phyloP scores from a whole-genome alignment of 176 grass and related monocot genomes.

The Secale cereale region DNA sequence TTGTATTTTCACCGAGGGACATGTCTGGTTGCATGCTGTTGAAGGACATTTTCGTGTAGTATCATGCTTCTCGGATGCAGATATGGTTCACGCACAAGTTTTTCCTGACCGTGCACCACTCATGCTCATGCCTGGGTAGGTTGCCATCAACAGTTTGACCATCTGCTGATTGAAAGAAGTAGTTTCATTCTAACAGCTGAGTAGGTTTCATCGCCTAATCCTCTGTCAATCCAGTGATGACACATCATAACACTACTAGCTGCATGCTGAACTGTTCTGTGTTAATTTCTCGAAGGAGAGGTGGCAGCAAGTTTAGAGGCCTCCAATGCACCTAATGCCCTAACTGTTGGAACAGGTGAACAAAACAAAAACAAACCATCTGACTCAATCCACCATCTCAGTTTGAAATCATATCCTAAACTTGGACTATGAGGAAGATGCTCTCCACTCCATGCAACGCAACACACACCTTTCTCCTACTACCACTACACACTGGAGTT shows the following conservation, averaged over 20 bases:
- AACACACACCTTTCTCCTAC: neutral
- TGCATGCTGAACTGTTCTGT: neutral
- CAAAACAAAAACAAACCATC: neutral
- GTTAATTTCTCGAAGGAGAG: neutral
- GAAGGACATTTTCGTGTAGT: neutral
- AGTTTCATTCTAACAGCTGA: neutral
- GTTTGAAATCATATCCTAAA: constrained; percentile 5
- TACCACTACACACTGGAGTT: constrained; percentile 7
- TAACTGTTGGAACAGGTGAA: constrained; percentile 27
- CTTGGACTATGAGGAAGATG: neutral
- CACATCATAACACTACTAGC: neutral
- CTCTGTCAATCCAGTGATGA: neutral
- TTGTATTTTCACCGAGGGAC: neutral
- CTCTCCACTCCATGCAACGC: constrained; percentile 45
- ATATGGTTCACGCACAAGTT: neutral
- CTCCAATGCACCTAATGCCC: constrained; percentile 14
- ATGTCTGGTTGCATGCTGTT: neutral
- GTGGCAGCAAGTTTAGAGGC: neutral
- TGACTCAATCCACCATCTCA: neutral
- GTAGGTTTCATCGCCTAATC: neutral
- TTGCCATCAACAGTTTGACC: neutral
- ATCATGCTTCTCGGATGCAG: neutral
- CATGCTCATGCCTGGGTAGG: neutral
- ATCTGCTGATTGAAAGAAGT: neutral
- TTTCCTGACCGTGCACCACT: neutral